Base-by-base conservation (phyloP, 2,329 filamentous ascomycete species). In the Calonectria hawksworthii region DNA sequence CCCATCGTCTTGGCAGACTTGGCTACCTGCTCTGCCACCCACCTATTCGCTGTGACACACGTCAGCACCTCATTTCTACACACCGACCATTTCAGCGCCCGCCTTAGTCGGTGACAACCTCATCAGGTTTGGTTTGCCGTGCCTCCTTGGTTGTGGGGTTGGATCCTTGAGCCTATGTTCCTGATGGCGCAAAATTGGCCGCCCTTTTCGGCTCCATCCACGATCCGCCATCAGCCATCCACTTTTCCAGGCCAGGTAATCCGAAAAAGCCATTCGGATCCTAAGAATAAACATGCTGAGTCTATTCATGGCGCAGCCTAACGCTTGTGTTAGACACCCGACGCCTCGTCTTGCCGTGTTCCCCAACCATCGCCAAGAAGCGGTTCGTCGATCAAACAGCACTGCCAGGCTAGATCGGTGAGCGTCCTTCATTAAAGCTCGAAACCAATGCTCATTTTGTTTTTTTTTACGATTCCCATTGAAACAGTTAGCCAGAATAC, bases 61-160 rank as follows among this genome's bases (percentile, higher is more conserved):
- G 79, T 80, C 79, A 80, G 78, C 75, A 76, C 70, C 75, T 77
- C 79, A 80, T 80, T 80, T 80, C 68, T 61, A 67, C 65, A 56
- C 64, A 64, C 75, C 65, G 30, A 23, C 63, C 41, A 50, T 23
- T 41, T 28, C 23, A 52, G n/a, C 28, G 16, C 51, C 21, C 18
- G 18, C 38, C 28, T 32, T 67, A 32, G n/a, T 63, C 68, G 32
- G 52, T 59, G 59, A 30, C 68, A 71, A 56, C 68, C 59, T 71
- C 68, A 23, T 50, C 47, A 56, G 41, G 41, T 51, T 54, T 71
- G 50, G 34, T 47, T 54, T 38, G 50, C 34, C 26, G 28, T 44
- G 41, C 26, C 21, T 30, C 44, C n/a, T 18, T 63, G 10, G 21
- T 38, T 30, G 59, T 56, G 61, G 68, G 59, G 59, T 56, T 44